Evolutionary conservation across 192 early-diverging fungal species (phyloP), one percentile per base, ranked within the genome.

Genomic region (Rhizoclosmatium sp.): DNA sequence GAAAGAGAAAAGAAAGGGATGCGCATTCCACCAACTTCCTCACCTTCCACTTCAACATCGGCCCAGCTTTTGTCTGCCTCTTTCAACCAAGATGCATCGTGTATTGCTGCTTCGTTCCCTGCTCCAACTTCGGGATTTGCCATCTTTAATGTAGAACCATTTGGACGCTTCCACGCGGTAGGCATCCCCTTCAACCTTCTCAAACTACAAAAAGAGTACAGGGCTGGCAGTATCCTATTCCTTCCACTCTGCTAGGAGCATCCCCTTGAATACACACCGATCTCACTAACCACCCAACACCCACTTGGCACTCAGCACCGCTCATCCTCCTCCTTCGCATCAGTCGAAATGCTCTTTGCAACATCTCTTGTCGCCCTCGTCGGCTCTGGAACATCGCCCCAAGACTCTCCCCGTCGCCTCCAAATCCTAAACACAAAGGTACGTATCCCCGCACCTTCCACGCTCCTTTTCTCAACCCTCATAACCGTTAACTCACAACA

Each of bases 341-440:
- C 97, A 64, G 95, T 97, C 45, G 97, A 97, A 86, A 98, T 99
- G 96, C 87, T 99, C 47, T 99, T 98, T 74, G 96, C 92, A 71
- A 99, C 98, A 3, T 95, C 93, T n/a, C 87, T 99, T 4, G 95
- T 99, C 0, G 98, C 98, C 2, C 87, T 99, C 41, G 97, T 98
- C 7, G 98, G 96, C 3, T 92, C 95, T 21, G 96, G 96, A 5
- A 95, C 96, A 78, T 94, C 96, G 74, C 94, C 95, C 31, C 75
- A 91, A 47, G 92, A 94, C 65, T 95, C 94, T 47, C 95, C 96
- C 59, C 89, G 96, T 71, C 88, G 94, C 67, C 86, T 99, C 65
- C 96, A 97, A 79, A 95, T 99, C 60, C 93, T 93, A 48, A 99
- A 99, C 83, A 99, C 98, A 54, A 99, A 99, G 90, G 95, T 96